Evolutionary conservation across 345 rosid species (phyloP).

Genomic region (Lagerstroemia speciosa): DNA sequence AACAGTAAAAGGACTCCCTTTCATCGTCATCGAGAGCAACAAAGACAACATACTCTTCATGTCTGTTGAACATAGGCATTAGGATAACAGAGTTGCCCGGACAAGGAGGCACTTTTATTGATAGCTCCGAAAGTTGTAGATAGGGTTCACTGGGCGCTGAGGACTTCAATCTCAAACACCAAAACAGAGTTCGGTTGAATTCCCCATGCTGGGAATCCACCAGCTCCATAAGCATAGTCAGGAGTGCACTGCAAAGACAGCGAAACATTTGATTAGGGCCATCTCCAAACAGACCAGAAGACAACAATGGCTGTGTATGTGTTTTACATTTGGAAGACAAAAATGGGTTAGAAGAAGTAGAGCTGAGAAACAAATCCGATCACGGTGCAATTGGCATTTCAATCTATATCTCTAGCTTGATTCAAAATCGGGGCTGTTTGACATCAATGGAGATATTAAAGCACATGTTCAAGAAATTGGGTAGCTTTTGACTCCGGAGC

Average conservation of each 20-base stretch:
- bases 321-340: not conserved
- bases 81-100: not conserved
- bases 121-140: not conserved
- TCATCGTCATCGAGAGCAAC: not conserved
- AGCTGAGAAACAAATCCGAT: not conserved
- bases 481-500: not conserved
- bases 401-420: not conserved
- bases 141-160: constrained; percentile 33
- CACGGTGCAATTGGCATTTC: not conserved
- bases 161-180: constrained; percentile 84
- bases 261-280: not conserved
- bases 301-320: not conserved
- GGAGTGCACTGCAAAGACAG: constrained; percentile 69
- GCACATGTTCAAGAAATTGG: not conserved
- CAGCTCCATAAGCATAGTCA: constrained; percentile 82
- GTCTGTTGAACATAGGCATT: not conserved
- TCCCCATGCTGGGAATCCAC: constrained; percentile 82
- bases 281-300: not conserved
- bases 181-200: constrained; percentile 77
- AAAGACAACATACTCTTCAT: not conserved
- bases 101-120: not conserved
- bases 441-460: not conserved
- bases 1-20: not conserved
- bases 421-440: not conserved
- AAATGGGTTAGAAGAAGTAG: not conserved